phyloP scores from a whole-genome alignment of 352 stramenopile species.

The Aphanomyces invadans region DNA sequence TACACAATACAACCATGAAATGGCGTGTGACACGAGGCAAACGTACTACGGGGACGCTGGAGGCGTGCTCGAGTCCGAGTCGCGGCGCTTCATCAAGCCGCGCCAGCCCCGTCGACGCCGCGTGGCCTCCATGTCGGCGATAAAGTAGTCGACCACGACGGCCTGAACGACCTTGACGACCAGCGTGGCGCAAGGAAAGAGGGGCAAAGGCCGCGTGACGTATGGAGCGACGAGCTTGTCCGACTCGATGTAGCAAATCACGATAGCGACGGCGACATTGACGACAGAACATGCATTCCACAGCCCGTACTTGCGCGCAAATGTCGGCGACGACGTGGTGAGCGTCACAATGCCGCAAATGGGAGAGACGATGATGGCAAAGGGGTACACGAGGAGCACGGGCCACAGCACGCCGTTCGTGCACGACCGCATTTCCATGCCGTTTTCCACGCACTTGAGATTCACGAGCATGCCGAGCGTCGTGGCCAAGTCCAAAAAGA shows the following conservation, averaged over 20 bases:
- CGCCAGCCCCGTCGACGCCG: slow-evolving; percentile 64
- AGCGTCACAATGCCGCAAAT: slow-evolving; percentile 70
- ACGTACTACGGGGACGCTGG: slow-evolving; percentile 24
- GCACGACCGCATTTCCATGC: slow-evolving; percentile 58
- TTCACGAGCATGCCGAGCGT: slow-evolving; percentile 75
- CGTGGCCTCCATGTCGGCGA: slow-evolving; percentile 71
- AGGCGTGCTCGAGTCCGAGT: slow-evolving; percentile 56
- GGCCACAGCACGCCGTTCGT: slow-evolving; percentile 65
- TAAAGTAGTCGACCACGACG: slow-evolving; percentile 63
- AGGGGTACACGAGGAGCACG: slow-evolving; percentile 55
- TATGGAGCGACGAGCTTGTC: slow-evolving; percentile 68
- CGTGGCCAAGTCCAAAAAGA: slow-evolving; percentile 74
- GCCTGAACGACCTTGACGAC: slow-evolving; percentile 58
- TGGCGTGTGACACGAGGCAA: background rate
- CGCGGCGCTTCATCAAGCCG: slow-evolving; percentile 71
- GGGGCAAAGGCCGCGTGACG: slow-evolving; percentile 60
- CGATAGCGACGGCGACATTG: slow-evolving; percentile 59
- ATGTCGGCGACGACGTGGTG: slow-evolving; percentile 56
- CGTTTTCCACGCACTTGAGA: slow-evolving; percentile 67
- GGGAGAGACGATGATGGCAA: slow-evolving; percentile 60
- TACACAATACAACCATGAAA: background rate
- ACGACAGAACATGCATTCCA: slow-evolving; percentile 78
- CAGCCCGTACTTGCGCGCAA: slow-evolving; percentile 60
- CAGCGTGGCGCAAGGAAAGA: slow-evolving; percentile 61
- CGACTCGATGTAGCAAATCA: slow-evolving; percentile 52